Evolutionary conservation across 495 filamentous ascomycete genomes (phyloP), one percentile per base, ranked within the genome.

Genomic region (Paragyromitra xinjiangensis): DNA sequence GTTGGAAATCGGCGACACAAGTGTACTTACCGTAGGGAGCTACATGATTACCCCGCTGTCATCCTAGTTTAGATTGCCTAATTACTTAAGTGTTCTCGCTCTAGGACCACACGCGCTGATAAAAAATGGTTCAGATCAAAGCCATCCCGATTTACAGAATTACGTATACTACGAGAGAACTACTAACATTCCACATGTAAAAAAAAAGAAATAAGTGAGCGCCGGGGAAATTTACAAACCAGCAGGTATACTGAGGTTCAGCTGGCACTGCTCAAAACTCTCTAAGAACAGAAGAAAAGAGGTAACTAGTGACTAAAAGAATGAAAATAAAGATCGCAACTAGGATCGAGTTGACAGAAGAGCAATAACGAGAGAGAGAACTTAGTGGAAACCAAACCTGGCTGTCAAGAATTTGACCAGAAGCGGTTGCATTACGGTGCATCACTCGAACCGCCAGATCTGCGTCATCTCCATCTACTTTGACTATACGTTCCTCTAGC

Each of bases 381-480:
- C 44, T 48, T 16, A 16, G 16, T 16, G 16, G 11, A 48, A 48
- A 48, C 44, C 44, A 48, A 11, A 48, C 44, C 9, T 11, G 16
- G 44, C 44, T 11, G 44, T 16, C 44, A 16, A 48, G 44, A 6
- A 11, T 11, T 48, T 16, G 44, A 48, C 44, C 44, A 48, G 44
- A 11, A 48, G 11, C 16, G 16, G 44, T 48, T 11, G 44, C 9
- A 11, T 48, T 48, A 48, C 44, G 16, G 29, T 34, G 29, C 64
- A 68, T 68, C 64, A 68, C 64, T 50, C 64, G 44, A 51, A 68
- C 40, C 37, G 51, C 16, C 42, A 68, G 5, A 14, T 68, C n/a
- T 37, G 44, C 64, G 40, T 45, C 64, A n/a, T 68, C 64, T 3
- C 42, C 64, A 42, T 68, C n/a, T 40, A 68, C 64, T 34, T n/a